These are phyloP conservation scores for Dictyostelium discoideum DNA, from an alignment of 78 protist species.

Conservation along the genomic window DNA sequence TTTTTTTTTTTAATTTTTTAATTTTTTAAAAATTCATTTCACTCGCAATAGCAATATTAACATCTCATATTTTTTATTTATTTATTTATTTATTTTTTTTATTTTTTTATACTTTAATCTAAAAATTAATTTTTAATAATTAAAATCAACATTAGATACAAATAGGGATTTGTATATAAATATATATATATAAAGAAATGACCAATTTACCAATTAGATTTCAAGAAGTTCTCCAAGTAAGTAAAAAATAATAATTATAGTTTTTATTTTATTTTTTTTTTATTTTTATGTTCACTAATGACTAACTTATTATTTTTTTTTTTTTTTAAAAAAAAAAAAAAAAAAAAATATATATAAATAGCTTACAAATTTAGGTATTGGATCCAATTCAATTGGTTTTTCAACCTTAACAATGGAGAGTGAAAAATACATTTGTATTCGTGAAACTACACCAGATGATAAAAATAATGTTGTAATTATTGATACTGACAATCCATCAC, in stretches of 20 bases:
- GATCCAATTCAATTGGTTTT: constrained; percentile 87
- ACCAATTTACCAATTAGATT: constrained; percentile 76
- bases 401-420: constrained; percentile 95
- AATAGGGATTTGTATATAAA: neutral
- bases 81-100: neutral
- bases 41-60: neutral
- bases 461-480: constrained; percentile 90
- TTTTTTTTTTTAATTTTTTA: neutral
- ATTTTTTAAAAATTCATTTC: neutral
- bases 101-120: neutral
- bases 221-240: constrained; percentile 82
- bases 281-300: neutral
- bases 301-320: neutral
- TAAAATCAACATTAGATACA: neutral
- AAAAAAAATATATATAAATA: neutral
- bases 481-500: constrained; percentile 89
- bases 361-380: constrained; percentile 87
- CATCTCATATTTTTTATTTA: neutral
- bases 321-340: neutral
- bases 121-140: neutral
- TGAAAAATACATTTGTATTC: constrained; percentile 96
- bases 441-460: constrained; percentile 89
- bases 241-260: neutral
- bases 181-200: constrained; percentile 33
- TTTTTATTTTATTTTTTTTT: too few species aligned